Base-by-base conservation (phyloP, 1,284 basidiomycete genomes). In the Papiliotrema laurentii region DNA sequence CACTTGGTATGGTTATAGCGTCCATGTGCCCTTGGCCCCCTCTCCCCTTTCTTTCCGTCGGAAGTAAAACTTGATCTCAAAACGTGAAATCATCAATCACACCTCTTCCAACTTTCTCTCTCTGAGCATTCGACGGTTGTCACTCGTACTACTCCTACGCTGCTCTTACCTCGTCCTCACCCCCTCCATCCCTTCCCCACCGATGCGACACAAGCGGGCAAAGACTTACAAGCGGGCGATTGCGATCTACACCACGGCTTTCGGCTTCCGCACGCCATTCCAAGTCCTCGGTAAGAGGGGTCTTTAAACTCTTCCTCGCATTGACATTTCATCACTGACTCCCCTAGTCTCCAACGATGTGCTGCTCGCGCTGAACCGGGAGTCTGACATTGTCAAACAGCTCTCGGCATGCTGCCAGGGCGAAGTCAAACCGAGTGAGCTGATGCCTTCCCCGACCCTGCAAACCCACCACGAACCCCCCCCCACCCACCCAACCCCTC, bases 201-300 rank as follows among this genome's bases (percentile, higher is more conserved):
- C 60, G 51, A 97, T 97, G 92, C 79, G 90, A 52, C 89, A 93
- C 75, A 93, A 89, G 74, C 80, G 92, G 67, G 87, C 90, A 39
- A 97, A 97, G 75, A 81, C 84, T 1, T 94, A 94, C 74, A 83
- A 85, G 64, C 89, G 90, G 67, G 84, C 92, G 42, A 96, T 97
- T 90, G 80, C 83, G 31, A 75, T 91, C 42, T 96, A 96, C 69
- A 81, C 79, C 47, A 80, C 85, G 68, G 80, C 83, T 3, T 96
- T 96, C 71, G 87, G 86, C 7, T 97, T 94, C 73, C 78, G 90
- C 51, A 82, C 89, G 64, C 92, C 92, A 0, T 96, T 90, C 70
- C 92, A 96, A 76, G 80, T 91, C 5, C 78, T 96, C 18, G 80
- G 89, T 89, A 59, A 54, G 80, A 72, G 13, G 45, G 18, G 11